Base-by-base conservation (phyloP, 1,139 yeast species). In the Candida glucosophila region DNA sequence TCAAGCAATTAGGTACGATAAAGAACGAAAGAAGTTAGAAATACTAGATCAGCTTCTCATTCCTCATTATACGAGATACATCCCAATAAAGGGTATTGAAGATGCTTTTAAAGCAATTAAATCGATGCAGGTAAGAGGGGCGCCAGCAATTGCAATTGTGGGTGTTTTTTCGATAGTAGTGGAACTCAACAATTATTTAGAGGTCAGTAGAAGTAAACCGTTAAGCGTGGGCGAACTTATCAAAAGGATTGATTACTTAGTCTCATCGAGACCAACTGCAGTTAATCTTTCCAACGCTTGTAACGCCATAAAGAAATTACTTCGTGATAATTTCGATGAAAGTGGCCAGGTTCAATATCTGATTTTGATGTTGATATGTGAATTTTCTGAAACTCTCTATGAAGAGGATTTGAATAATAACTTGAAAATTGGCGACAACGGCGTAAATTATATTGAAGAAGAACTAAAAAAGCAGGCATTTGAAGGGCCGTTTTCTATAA, bases 101-200 rank as follows among this genome's bases (percentile, higher is more conserved):
- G 92, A 79, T 55, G 97, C 94, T 3, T 85, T 58, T 50, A 63
- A 66, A 14, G 94, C 86, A 12, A 90, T 90, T 49, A 78, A 77
- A 47, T 65, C 66, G 33, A 90, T 90, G 98, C 86, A 82, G 44
- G 97, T 92, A 4, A 70, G 98, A 48, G 98, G 98, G 13, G 98
- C 98, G 0, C 98, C 98, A 0, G 97, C 97, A 3, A 90, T 90
- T 45, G 97, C 97, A 31, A 82, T 90, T 30, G 96, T 90, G 3
- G 97, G 95, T 7, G 77, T 88, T 1, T 67, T 86, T 33, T 71
- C 95, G 2, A 68, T 88, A n/a, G 77, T 83, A 1, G 76, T 81
- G 10, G 95, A 88, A 36, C 53, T 76, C 6, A 35, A 52, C 20
- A 44, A 29, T 39, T 20, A 30, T 55, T 15, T 19, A 41, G 11